These are phyloP conservation scores for Solanum okadae DNA, from an alignment of 257 asterid species.

Conservation along the genomic window DNA sequence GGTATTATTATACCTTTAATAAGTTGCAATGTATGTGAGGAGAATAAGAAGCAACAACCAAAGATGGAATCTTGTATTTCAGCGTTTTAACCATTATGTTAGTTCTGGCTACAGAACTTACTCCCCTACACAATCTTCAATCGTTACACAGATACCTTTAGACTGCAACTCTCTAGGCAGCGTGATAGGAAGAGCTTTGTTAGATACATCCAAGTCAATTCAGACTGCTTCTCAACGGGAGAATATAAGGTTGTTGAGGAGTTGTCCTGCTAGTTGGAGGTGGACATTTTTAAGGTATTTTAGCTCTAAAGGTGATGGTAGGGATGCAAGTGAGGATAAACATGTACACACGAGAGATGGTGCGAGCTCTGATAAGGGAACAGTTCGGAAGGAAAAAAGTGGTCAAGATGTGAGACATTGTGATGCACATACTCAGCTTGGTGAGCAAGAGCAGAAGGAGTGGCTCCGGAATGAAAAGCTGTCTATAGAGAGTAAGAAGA, in stretches of 20 bases:
- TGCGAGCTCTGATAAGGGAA: constrained; percentile 35
- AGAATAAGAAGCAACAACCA: constrained; percentile 37
- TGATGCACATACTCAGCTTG: constrained; percentile 84
- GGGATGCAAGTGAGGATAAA: constrained; percentile 74
- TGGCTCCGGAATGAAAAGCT: constrained; percentile 83
- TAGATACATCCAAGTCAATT: constrained; percentile 24
- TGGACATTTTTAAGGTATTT: constrained; percentile 38
- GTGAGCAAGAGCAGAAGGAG: constrained; percentile 86
- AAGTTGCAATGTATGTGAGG: constrained; percentile 65
- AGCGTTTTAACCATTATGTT: constrained; percentile 25
- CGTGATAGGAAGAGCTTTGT: constrained; percentile 31
- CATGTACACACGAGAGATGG: constrained; percentile 30
- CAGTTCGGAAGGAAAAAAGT: constrained; percentile 26
- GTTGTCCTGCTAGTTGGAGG: constrained; percentile 32
- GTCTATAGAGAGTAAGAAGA: constrained; percentile 70
- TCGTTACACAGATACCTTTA: constrained; percentile 17
- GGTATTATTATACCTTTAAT: constrained; percentile 23
- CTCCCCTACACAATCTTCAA: constrained; percentile 32
- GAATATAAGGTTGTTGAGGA: constrained; percentile 24
- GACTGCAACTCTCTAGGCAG: constrained; percentile 21
- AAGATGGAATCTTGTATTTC: constrained; percentile 44
- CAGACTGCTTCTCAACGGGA: constrained; percentile 27
- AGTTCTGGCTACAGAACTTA: constrained; percentile 28
- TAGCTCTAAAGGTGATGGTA: constrained; percentile 93
- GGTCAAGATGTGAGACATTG: constrained; percentile 16